A percentile compares a stretch with the other conserved stretches of the same genome.
Evolutionary conservation across 2,329 filamentous ascomycete species (phyloP).

Genomic region (Fusarium transvaalense): DNA sequence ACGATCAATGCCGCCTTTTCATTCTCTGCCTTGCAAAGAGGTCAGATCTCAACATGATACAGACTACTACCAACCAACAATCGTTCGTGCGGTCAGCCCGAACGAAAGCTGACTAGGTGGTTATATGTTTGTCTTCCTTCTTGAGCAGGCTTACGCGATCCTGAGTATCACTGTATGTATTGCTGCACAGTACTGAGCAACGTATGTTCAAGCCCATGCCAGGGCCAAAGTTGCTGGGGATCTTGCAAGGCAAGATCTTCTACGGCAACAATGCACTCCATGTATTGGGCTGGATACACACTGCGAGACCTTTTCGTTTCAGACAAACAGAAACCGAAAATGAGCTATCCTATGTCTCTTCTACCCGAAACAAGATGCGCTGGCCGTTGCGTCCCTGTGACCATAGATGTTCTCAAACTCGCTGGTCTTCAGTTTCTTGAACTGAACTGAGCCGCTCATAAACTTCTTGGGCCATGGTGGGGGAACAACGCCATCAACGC

Average conservation of each 20-base stretch:
- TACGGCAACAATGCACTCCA: slow-evolving; percentile 16
- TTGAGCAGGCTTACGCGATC: slow-evolving; percentile 40
- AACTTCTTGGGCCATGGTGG: slow-evolving; percentile 38
- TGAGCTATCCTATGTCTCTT: slow-evolving; percentile 1
- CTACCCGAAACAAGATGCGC: slow-evolving; percentile 28
- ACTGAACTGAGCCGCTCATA: slow-evolving; percentile 24
- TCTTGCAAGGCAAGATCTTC: slow-evolving; percentile 40
- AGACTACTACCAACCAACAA: slow-evolving; percentile 26
- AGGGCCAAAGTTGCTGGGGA: slow-evolving; percentile 27
- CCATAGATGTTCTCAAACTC: neutral
- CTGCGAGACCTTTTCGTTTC: slow-evolving; percentile 28
- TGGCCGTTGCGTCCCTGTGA: slow-evolving; percentile 17
- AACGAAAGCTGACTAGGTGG: slow-evolving; percentile 14
- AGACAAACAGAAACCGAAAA: neutral
- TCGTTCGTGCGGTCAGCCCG: neutral
- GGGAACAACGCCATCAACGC: slow-evolving; percentile 29
- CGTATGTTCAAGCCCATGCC: neutral
- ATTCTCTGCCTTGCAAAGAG: slow-evolving; percentile 21
- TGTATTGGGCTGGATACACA: slow-evolving; percentile 12
- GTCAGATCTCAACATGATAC: slow-evolving; percentile 35
- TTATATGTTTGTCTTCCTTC: slow-evolving; percentile 11
- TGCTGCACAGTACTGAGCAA: neutral
- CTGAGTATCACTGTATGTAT: slow-evolving; percentile 17
- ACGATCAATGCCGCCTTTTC: slow-evolving; percentile 34
- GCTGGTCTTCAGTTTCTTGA: slow-evolving; percentile 7